Percentiles rank a stretch among this genome's conserved stretches.
phyloP scores from a whole-genome alignment of 495 filamentous ascomycete species.

The Penicillium pulvis region DNA sequence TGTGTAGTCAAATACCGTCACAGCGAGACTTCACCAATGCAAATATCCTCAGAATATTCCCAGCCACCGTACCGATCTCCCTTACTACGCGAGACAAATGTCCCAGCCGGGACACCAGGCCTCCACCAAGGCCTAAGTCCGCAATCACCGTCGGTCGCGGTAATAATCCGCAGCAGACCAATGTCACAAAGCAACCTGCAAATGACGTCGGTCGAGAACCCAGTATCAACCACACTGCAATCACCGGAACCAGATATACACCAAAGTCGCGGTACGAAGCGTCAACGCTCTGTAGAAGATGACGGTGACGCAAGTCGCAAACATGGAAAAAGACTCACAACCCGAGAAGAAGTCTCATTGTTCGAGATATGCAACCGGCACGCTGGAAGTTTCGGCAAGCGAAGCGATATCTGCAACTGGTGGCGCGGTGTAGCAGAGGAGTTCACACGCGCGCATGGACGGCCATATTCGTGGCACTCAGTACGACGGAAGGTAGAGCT shows the following conservation, averaged over 20 bases:
- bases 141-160: neutral
- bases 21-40: neutral
- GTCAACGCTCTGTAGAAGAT: constrained; percentile 9
- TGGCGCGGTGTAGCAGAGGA: constrained; percentile 46
- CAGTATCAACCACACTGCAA: neutral
- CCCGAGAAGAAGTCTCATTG: constrained; percentile 45
- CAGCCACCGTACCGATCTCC: neutral
- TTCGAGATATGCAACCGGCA: constrained; percentile 49
- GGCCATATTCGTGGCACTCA: constrained; percentile 50
- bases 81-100: neutral
- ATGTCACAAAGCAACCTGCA: neutral
- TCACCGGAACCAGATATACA: neutral
- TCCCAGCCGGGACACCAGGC: constrained; percentile 2
- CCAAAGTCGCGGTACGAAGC: constrained; percentile 19
- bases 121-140: neutral
- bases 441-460: constrained; percentile 42
- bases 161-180: neutral
- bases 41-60: neutral
- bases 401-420: constrained; percentile 52
- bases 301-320: constrained; percentile 30
- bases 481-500: constrained; percentile 50
- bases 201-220: neutral
- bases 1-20: neutral
- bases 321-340: constrained; percentile 47
- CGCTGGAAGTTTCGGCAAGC: constrained; percentile 41